A percentile compares a stretch with the other conserved stretches of the same genome.
Evolutionary conservation across 441 rosid species (phyloP).

Genomic region (Pelargonium fulgidum): DNA sequence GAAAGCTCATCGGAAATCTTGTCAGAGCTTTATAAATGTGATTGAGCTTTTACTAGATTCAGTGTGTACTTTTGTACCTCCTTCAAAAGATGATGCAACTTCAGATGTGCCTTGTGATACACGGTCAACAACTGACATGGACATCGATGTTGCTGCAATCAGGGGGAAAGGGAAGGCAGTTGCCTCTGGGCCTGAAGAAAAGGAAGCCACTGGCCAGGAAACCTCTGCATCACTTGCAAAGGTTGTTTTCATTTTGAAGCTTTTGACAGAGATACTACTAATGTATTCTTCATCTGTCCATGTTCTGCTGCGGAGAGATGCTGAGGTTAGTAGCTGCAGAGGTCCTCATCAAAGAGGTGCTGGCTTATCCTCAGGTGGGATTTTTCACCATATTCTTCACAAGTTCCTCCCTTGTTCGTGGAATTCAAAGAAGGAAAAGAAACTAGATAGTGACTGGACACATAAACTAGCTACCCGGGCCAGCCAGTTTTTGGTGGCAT

Average conservation of each 20-base stretch:
- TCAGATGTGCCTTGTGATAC: slow-evolving; percentile 31
- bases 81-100: slow-evolving; percentile 46
- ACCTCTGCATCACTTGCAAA: slow-evolving; percentile 75
- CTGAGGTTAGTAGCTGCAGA: slow-evolving; percentile 58
- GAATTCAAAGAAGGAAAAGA: slow-evolving; percentile 63
- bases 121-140: slow-evolving; percentile 66
- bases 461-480: slow-evolving; percentile 79
- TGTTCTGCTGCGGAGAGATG: slow-evolving; percentile 75
- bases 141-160: slow-evolving; percentile 70
- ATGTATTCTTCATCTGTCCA: slow-evolving; percentile 85
- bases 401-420: slow-evolving; percentile 64
- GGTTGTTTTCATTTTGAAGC: slow-evolving; percentile 83
- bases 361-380: slow-evolving; percentile 46
- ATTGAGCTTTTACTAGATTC: slow-evolving; percentile 89
- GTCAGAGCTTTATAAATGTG: slow-evolving; percentile 74
- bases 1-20: slow-evolving; percentile 69
- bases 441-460: slow-evolving; percentile 85
- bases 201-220: slow-evolving; percentile 49
- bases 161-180: slow-evolving; percentile 94
- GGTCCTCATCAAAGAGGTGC: slow-evolving; percentile 48
- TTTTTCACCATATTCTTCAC: slow-evolving; percentile 80
- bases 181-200: slow-evolving; percentile 51
- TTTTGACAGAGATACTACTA: slow-evolving; percentile 75
- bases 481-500: slow-evolving; percentile 79
- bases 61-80: slow-evolving; percentile 61